phyloP scores from a whole-genome alignment of 768 basidiomycete species.

The Filobasidium floriforme region DNA sequence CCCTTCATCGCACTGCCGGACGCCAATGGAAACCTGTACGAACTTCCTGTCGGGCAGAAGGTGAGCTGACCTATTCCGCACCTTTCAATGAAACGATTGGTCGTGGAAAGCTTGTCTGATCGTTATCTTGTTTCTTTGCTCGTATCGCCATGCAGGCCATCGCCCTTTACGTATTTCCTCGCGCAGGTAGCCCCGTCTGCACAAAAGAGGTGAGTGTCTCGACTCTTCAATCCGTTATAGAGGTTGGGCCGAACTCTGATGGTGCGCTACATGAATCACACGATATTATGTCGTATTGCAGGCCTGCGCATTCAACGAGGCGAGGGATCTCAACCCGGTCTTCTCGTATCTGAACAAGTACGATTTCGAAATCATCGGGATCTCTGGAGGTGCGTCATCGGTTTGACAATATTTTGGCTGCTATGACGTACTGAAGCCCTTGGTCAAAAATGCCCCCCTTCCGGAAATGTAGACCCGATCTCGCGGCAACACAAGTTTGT shows the following conservation, averaged over 20 bases:
- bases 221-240: background rate
- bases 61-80: slow-evolving; percentile 13
- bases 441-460: too few relatives aligned
- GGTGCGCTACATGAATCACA: background rate
- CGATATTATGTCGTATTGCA: background rate
- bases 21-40: slow-evolving; percentile 58
- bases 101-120: background rate
- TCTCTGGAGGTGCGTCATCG: slow-evolving; percentile 52
- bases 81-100: background rate
- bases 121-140: background rate
- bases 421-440: too few relatives aligned
- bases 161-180: slow-evolving; percentile 59
- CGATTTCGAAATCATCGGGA: slow-evolving; percentile 60
- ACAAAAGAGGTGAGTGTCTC: slow-evolving; percentile 53
- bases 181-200: slow-evolving; percentile 63
- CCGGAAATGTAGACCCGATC: slow-evolving; percentile 51
- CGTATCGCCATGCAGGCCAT: slow-evolving; percentile 49
- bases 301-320: slow-evolving; percentile 74
- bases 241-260: background rate
- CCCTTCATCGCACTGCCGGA: slow-evolving; percentile 59
- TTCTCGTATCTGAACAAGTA: slow-evolving; percentile 54
- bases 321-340: slow-evolving; percentile 54
- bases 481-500: slow-evolving; percentile 68
- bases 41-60: slow-evolving; percentile 47
- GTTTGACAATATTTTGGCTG: too few relatives aligned